These are phyloP conservation scores for Draba incana DNA, from an alignment of 345 rosid genomes.

Conservation along the genomic window DNA sequence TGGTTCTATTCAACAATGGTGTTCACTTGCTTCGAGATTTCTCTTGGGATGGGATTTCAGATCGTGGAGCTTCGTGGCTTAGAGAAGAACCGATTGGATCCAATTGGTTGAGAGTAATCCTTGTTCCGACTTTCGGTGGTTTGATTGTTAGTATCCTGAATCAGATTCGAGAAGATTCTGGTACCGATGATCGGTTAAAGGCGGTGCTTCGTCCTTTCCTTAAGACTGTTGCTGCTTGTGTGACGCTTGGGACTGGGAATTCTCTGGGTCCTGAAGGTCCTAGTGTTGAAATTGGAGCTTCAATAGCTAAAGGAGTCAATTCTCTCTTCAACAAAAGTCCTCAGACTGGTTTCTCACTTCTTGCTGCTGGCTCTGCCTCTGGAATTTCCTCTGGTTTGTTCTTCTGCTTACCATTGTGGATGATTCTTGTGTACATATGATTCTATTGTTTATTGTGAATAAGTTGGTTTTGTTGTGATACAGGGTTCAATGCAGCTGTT, in stretches of 20 bases:
- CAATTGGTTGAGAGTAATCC: slow-evolving; percentile 62
- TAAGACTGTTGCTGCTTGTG: slow-evolving; percentile 78
- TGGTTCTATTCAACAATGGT: slow-evolving; percentile 74
- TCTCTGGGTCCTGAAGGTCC: slow-evolving; percentile 98
- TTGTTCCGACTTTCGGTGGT: slow-evolving; percentile 80
- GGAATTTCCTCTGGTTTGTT: slow-evolving; percentile 86
- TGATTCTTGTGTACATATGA: too few relatives aligned
- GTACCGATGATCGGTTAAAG: slow-evolving; percentile 28
- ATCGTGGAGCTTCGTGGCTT: slow-evolving; percentile 82
- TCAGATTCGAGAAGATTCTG: slow-evolving; percentile 42
- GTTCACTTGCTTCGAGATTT: slow-evolving; percentile 81
- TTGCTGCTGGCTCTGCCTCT: slow-evolving; percentile 94
- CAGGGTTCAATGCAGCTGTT: slow-evolving; percentile 97
- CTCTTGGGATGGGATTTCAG: slow-evolving; percentile 90
- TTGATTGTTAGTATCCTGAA: slow-evolving; percentile 66
- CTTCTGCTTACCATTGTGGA: neutral
- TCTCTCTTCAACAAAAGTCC: slow-evolving; percentile 49
- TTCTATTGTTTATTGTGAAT: too few relatives aligned
- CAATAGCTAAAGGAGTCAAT: slow-evolving; percentile 70
- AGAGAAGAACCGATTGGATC: slow-evolving; percentile 69
- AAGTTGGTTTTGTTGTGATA: neutral
- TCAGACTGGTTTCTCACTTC: slow-evolving; percentile 59
- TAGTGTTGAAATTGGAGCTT: slow-evolving; percentile 87
- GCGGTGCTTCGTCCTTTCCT: slow-evolving; percentile 61
- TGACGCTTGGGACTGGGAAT: slow-evolving; percentile 91